Evolutionary conservation across 441 rosid genomes (phyloP), one percentile per base, ranked within the genome.

Genomic region (Euphorbia corollata): DNA sequence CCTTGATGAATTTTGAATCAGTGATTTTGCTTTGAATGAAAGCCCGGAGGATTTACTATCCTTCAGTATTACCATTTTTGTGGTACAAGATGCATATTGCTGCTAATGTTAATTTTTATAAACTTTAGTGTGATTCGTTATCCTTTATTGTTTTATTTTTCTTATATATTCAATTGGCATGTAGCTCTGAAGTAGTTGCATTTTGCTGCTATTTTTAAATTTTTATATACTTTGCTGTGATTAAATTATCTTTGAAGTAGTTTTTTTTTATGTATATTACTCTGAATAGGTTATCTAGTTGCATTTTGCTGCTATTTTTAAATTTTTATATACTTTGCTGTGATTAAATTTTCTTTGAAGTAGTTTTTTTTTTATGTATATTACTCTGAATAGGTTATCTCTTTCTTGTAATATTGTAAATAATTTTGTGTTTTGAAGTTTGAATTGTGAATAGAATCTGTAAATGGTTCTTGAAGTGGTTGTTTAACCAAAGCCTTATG

Each of bases 401-500:
- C 32, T 27, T 27, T 18, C 43, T 50, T 18, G 55, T 59, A 38
- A 59, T 59, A 13, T 67, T 64, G 15, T 18, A 45, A 27, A 47
- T 23, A 30, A 8, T 48, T 38, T 56, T 27, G n/a, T n/a, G n/a
- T n/a, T n/a, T n/a, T n/a, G n/a, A 53, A 8, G 24, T 47, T 62
- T 12, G 36, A 13, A 22, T 41, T 13, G 24, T 12, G 32, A 10
- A 43, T 38, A 10, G 16, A 45, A 30, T 61, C 65, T 55, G 22
- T 71, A 50, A 23, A 15, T 39, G 19, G 67, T 63, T 77, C 63
- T 39, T 13, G 53, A 73, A 61, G 45, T 63, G 50, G 61, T 53
- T 39, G 38, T 67, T 54, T 71, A 65, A 75, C 71, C 60, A 34
- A 45, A 19, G 34, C 68, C 32, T 61, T 58, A 7, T 82, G 71